A percentile compares a stretch with the other conserved stretches of the same genome.
Evolutionary conservation across 495 filamentous ascomycete genomes (phyloP).

Genomic region (Tuber magnatum): DNA sequence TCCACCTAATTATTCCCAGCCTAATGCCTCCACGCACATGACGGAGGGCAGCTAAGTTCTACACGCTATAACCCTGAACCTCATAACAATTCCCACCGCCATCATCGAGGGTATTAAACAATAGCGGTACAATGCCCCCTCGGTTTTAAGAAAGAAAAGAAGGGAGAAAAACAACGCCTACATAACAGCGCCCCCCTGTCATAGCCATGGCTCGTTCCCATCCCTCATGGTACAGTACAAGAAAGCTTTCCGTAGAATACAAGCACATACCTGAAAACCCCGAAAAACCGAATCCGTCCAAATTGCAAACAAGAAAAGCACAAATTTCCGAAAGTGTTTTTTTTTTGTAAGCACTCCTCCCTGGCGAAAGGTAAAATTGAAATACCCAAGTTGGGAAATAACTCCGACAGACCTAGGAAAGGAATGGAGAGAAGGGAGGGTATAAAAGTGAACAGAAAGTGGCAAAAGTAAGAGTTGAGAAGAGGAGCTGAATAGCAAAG

Average conservation of each 20-base stretch:
- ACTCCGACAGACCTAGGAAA: conserved; percentile 3
- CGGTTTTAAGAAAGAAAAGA: neutral
- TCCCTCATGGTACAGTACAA: neutral
- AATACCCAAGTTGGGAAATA: neutral
- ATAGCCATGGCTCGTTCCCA: neutral
- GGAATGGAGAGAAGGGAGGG: neutral
- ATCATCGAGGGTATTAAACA: neutral
- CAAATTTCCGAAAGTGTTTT: neutral
- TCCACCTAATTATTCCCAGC: neutral
- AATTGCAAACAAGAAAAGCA: neutral
- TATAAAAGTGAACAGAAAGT: conserved; percentile 13
- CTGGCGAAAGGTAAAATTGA: neutral
- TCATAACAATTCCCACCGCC: neutral
- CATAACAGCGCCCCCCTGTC: neutral
- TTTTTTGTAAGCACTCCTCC: neutral
- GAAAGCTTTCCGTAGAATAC: conserved; percentile 3
- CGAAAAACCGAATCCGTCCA: neutral
- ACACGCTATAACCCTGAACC: neutral
- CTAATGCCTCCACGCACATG: neutral
- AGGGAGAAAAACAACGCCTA: neutral
- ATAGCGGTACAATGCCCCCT: neutral
- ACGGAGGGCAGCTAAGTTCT: neutral
- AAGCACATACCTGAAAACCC: neutral
- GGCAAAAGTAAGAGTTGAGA: conserved; percentile 9
- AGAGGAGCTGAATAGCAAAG: conserved; percentile 7